Evolutionary conservation across 176 grass and related monocot genomes (phyloP).

Genomic region (Cymbopogon citratus): DNA sequence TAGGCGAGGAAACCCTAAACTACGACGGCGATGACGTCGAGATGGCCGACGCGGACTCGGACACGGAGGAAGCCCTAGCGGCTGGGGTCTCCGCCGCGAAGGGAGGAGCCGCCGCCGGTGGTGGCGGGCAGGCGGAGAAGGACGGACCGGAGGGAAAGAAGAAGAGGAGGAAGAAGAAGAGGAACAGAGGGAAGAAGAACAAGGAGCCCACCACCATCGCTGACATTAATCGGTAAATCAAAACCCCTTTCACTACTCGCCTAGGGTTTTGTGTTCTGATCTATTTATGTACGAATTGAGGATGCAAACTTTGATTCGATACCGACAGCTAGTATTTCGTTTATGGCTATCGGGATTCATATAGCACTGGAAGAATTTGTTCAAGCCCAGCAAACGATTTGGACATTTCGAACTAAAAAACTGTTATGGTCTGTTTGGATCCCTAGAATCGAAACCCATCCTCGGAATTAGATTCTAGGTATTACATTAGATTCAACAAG

Average conservation of each 20-base stretch:
- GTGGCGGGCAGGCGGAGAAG: constrained; percentile 17
- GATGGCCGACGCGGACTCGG: constrained; percentile 61
- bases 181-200: constrained; percentile 29
- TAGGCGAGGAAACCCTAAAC: constrained; percentile 37
- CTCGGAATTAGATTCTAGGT: neutral
- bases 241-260: neutral
- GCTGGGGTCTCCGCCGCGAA: neutral
- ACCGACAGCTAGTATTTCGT: neutral
- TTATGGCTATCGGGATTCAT: neutral
- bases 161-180: constrained; percentile 44
- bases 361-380: neutral
- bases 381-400: neutral
- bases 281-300: neutral
- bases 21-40: constrained; percentile 51
- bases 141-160: constrained; percentile 21
- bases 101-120: neutral
- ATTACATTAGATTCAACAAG: neutral
- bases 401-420: neutral
- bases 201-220: constrained; percentile 49
- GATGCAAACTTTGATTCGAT: neutral
- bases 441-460: neutral
- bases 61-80: constrained; percentile 12
- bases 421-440: neutral
- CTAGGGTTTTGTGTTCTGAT: constrained; percentile 36
- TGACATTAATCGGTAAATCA: constrained; percentile 59